Conservation (phyloP, 2,329 filamentous ascomycete species). For the Clarireedia monteithiana region DNA sequence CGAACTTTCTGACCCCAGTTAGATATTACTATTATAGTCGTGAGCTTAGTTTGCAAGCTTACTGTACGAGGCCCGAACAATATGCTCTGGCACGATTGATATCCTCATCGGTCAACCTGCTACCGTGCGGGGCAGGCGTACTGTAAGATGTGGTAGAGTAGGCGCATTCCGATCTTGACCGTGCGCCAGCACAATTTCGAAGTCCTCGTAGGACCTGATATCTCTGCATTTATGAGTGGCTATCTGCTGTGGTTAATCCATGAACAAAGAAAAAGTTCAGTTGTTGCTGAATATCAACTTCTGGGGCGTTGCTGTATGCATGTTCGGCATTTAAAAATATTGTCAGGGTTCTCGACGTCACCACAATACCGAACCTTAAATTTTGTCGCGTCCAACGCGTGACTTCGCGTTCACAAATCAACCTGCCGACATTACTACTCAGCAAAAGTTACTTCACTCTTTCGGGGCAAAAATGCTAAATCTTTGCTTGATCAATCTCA, state of each 20-base stretch:
- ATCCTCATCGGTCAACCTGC: slow-evolving; percentile 28
- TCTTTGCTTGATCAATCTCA: not conserved
- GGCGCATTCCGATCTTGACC: slow-evolving; percentile 14
- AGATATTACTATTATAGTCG: slow-evolving; percentile 7
- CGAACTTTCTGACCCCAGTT: slow-evolving; percentile 59
- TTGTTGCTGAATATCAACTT: not conserved
- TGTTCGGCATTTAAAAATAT: not conserved
- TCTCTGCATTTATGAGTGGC: not conserved
- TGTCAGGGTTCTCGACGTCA: slow-evolving; percentile 12
- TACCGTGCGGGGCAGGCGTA: slow-evolving; percentile 25
- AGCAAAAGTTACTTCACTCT: not conserved
- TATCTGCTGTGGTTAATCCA: not conserved
- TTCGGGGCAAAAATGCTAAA: not conserved
- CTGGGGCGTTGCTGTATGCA: not conserved
- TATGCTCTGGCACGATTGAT: slow-evolving; percentile 28
- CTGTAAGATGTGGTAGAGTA: slow-evolving; percentile 29
- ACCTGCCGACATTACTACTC: not conserved
- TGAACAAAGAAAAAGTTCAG: not conserved
- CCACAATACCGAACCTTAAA: slow-evolving; percentile 7
- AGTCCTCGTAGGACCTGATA: slow-evolving; percentile 16
- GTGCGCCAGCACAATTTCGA: slow-evolving; percentile 11
- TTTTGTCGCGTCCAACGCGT: slow-evolving; percentile 13
- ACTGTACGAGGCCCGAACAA: slow-evolving; percentile 30
- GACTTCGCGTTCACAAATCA: slow-evolving; percentile 20
- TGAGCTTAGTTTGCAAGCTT: slow-evolving; percentile 8